Evolutionary conservation across 1,284 basidiomycete species (phyloP), one percentile per base, ranked within the genome.

Genomic region (Rhodotorula mucilaginosa): DNA sequence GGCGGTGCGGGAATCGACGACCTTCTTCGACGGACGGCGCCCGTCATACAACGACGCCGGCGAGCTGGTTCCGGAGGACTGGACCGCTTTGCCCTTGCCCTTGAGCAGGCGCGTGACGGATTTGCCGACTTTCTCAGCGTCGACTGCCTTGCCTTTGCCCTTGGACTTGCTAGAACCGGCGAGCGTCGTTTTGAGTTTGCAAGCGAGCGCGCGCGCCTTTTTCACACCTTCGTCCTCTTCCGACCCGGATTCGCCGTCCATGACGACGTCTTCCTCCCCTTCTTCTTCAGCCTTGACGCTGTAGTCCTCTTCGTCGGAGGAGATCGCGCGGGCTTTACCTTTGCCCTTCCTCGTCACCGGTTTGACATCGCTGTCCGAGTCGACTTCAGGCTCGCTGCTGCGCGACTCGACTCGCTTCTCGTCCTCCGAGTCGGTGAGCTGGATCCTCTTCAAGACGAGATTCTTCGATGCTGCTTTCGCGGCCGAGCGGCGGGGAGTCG

Each of bases 41-140:
- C 44, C 49, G 39, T 48, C 56, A 21, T 64, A 46, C 19, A 29
- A 57, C 3, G 56, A 34, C 4, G 21, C 47, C 10, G 61, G 18
- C 47, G 60, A 61, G 19, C 18, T 23, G 13, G 49, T 23, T 23
- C 29, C 23, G 48, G 61, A 31, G n/a, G 60, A n/a, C 19, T 31
- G 29, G 61, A 46, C 31, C 34, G 65, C 75, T 52, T 69, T 76
- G 26, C 72, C 65, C 31, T 72, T 76, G 44, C 67, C 71, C 67
- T 76, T 76, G 58, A 71, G 62, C 19, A 16, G 23, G 39, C 58
- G 58, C 19, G 64, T 56, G 23, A 70, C 10, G 31, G 46, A 31
- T 15, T 23, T 31, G 44, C 52, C 65, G n/a, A 67, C 51, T 26
- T 66, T 58, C 21, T 31, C 57, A 15, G 46, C 54, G 31, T 66